phyloP scores from a whole-genome alignment of 2,329 filamentous ascomycete genomes.

The Cadophora luteo-olivacea region DNA sequence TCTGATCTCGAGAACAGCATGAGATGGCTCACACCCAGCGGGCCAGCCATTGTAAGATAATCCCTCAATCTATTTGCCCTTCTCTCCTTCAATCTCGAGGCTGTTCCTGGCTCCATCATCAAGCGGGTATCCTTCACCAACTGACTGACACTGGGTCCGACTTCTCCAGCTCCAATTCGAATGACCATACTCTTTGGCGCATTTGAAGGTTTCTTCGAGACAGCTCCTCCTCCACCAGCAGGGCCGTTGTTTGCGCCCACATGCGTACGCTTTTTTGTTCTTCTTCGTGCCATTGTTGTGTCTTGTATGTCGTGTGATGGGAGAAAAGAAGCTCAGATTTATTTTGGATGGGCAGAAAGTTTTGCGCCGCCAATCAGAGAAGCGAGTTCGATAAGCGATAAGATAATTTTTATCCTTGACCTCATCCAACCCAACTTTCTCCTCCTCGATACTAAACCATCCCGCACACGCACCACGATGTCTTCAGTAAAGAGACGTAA shows the following conservation, averaged over 20 bases:
- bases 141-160: conserved; percentile 90
- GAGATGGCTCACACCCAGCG: conserved; percentile 90
- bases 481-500: conserved; percentile 45
- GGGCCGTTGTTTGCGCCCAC: conserved; percentile 64
- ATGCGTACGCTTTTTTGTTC: conserved; percentile 91
- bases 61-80: conserved; percentile 87
- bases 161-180: conserved; percentile 91
- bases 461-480: conserved; percentile 34
- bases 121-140: conserved; percentile 87
- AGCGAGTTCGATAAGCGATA: conserved; percentile 44
- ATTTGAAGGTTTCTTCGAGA: conserved; percentile 64
- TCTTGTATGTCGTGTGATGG: conserved; percentile 31
- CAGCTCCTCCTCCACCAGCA: conserved; percentile 58
- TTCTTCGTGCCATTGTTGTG: conserved; percentile 74
- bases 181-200: conserved; percentile 98
- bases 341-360: conserved; percentile 33
- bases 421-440: neutral
- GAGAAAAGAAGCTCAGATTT: conserved; percentile 35
- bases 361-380: conserved; percentile 41
- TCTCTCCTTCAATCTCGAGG: conserved; percentile 86
- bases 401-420: conserved; percentile 25
- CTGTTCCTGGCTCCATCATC: conserved; percentile 97
- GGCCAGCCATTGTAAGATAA: conserved; percentile 94
- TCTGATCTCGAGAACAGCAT: conserved; percentile 91
- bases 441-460: conserved; percentile 6